Base-by-base conservation (phyloP, 306 rosid species). In the Aeschynomene evenia region DNA sequence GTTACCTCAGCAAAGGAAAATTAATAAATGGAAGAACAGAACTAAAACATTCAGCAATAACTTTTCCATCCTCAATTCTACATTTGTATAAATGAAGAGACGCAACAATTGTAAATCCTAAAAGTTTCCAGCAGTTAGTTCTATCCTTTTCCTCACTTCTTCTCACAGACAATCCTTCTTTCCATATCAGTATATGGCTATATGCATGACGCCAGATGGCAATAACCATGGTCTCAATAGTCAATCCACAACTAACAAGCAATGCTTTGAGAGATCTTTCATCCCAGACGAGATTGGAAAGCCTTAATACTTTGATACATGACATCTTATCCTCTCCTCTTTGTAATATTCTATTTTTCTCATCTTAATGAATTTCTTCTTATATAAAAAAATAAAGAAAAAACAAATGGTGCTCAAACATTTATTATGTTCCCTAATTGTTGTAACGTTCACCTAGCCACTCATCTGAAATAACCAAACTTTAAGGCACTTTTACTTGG, bases 261-360 rank as follows among this genome's bases (percentile, higher is more conserved):
- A 66, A 67, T 67, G 58, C 14, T 67, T 20, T 18, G 34, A 67
- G n/a, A n/a, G n/a, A n/a, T n/a, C n/a, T n/a, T n/a, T n/a, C n/a
- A n/a, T n/a, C n/a, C n/a, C 60, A 67, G 9, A 20, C 68, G 31
- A 9, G 23, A n/a, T n/a, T n/a, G n/a, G n/a, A n/a, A n/a, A n/a
- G n/a, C n/a, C n/a, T n/a, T n/a, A n/a, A n/a, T n/a, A n/a, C n/a
- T n/a, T n/a, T n/a, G n/a, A n/a, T n/a, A n/a, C n/a, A n/a, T n/a
- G n/a, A n/a, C n/a, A n/a, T n/a, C n/a, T n/a, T n/a, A n/a, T n/a
- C n/a, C n/a, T n/a, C n/a, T n/a, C n/a, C n/a, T n/a, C n/a, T n/a
- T n/a, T n/a, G n/a, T n/a, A n/a, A n/a, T n/a, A n/a, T n/a, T n/a
- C n/a, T n/a, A n/a, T n/a, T n/a, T n/a, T n/a, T n/a, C n/a, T n/a